These are phyloP conservation scores for Russula abietina DNA, from an alignment of 768 basidiomycete species.

Conservation along the genomic window DNA sequence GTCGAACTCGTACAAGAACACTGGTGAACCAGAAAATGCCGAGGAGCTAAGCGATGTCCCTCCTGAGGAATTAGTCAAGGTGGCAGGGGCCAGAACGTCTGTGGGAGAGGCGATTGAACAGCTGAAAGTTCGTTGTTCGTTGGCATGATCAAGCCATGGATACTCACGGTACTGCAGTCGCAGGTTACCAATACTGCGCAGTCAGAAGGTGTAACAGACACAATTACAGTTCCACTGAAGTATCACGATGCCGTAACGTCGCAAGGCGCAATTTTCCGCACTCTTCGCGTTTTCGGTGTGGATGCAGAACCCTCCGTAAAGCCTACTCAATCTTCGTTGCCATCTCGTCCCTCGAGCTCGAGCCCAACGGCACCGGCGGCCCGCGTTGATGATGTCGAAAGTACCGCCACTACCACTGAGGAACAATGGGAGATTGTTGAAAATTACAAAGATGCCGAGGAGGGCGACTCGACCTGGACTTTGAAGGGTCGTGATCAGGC, in stretches of 20 bases:
- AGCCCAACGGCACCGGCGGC: conserved; percentile 42
- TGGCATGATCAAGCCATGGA: background rate
- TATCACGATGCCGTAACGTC: conserved; percentile 83
- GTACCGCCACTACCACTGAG: conserved; percentile 34
- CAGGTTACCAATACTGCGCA: conserved; percentile 45
- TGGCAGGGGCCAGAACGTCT: conserved; percentile 73
- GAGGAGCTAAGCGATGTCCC: conserved; percentile 63
- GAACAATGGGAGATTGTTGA: conserved; percentile 69
- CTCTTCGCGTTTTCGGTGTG: conserved; percentile 74
- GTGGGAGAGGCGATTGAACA: conserved; percentile 73
- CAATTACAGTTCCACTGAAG: conserved; percentile 73
- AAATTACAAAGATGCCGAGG: conserved; percentile 77
- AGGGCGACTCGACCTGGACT: conserved; percentile 81
- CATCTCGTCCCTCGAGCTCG: conserved; percentile 45
- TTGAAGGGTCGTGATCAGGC: conserved; percentile 75
- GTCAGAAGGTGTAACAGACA: conserved; percentile 48
- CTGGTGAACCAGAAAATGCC: conserved; percentile 74
- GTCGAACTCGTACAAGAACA: conserved; percentile 77
- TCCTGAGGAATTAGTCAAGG: conserved; percentile 79
- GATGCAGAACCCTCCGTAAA: conserved; percentile 69
- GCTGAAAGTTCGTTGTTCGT: conserved; percentile 52
- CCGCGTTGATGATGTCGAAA: conserved; percentile 61
- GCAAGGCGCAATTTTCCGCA: conserved; percentile 83
- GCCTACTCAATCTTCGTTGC: conserved; percentile 55
- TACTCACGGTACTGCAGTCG: conserved; percentile 34